Evolutionary conservation across 225 moss, liverwort and hornwort genomes (phyloP).

Genomic region (Antitrichia curtipendula): DNA sequence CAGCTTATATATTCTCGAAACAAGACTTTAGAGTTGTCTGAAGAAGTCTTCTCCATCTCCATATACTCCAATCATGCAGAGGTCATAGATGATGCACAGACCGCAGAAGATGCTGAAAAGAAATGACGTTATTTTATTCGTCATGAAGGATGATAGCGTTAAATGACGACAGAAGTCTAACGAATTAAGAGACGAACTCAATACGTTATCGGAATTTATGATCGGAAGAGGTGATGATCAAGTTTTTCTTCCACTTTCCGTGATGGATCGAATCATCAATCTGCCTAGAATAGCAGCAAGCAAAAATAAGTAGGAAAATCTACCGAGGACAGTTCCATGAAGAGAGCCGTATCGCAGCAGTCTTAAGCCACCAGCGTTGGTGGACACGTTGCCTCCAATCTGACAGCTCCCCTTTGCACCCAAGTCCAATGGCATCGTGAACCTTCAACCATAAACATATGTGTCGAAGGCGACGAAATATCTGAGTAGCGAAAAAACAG

Average conservation of each 20-base stretch:
- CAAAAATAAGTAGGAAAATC: background rate
- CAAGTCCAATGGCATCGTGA: conserved; percentile 91
- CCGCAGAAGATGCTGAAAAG: background rate
- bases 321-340: conserved; percentile 87
- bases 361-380: conserved; percentile 91
- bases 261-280: background rate
- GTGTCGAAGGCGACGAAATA: background rate
- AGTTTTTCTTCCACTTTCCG: background rate
- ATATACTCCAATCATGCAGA: background rate
- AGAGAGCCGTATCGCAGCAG: conserved; percentile 93
- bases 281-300: background rate
- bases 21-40: background rate
- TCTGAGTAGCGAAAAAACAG: background rate
- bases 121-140: background rate
- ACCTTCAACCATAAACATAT: conserved; percentile 34
- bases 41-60: background rate
- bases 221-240: background rate
- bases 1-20: background rate
- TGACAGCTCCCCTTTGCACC: conserved; percentile 99
- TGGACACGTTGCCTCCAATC: conserved; percentile 97
- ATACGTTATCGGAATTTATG: background rate
- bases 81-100: background rate
- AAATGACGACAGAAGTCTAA: background rate
- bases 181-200: background rate
- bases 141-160: background rate